phyloP scores from a whole-genome alignment of 1,284 basidiomycete species.

The Trichosporon asahii region DNA sequence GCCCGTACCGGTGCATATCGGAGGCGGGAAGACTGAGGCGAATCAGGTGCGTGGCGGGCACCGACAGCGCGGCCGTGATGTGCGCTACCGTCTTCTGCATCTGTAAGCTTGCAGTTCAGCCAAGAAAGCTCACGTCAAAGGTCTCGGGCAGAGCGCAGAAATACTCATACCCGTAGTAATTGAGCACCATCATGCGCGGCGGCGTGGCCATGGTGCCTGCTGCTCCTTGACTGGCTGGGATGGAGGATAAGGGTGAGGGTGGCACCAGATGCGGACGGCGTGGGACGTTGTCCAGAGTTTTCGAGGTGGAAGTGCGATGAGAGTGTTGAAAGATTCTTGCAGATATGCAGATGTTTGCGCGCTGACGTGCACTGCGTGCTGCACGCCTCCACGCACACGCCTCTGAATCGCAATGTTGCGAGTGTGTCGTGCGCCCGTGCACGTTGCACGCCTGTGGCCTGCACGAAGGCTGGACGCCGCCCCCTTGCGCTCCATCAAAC shows the following conservation, averaged over 20 bases:
- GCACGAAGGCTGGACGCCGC: not conserved
- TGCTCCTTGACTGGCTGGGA: not conserved
- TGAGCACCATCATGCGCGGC: slow-evolving; percentile 40
- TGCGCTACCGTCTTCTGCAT: slow-evolving; percentile 40
- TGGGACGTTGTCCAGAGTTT: too few relatives aligned
- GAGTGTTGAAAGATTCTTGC: not conserved
- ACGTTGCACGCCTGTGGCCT: not conserved
- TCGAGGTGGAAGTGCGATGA: not conserved
- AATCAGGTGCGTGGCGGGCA: slow-evolving; percentile 36
- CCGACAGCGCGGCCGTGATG: slow-evolving; percentile 36
- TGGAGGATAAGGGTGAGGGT: not conserved
- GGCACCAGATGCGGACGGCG: too few relatives aligned
- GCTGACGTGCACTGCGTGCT: not conserved
- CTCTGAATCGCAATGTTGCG: not conserved
- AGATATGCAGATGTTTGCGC: not conserved
- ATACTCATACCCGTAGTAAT: slow-evolving; percentile 34
- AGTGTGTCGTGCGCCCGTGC: not conserved
- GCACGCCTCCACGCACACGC: not conserved
- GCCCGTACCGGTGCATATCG: slow-evolving; percentile 40
- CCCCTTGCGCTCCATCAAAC: not conserved
- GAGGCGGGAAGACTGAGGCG: slow-evolving; percentile 35
- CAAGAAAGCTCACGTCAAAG: slow-evolving; percentile 35
- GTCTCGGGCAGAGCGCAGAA: slow-evolving; percentile 38
- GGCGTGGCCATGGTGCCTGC: slow-evolving; percentile 17
- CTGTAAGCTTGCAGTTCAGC: not conserved